A percentile compares a stretch with the other conserved stretches of the same genome.
phyloP scores from a whole-genome alignment of 2,329 filamentous ascomycete genomes.

The Trichoderma endophyticum region DNA sequence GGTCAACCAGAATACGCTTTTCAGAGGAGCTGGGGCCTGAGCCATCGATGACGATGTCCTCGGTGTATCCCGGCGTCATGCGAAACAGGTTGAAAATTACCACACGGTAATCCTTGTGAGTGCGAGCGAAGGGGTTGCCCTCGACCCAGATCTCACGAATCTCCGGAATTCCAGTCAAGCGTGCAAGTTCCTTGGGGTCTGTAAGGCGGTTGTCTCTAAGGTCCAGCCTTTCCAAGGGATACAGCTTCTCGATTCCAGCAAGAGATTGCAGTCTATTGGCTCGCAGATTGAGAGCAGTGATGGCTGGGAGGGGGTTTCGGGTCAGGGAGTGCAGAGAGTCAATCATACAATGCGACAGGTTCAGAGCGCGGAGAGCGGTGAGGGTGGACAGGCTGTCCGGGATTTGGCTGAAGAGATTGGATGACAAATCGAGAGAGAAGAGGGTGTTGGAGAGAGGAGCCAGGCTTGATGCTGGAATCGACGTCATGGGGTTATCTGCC shows the following conservation, averaged over 20 bases:
- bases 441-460: slow-evolving; percentile 81
- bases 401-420: slow-evolving; percentile 90
- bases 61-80: slow-evolving; percentile 80
- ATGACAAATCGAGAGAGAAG: slow-evolving; percentile 87
- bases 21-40: slow-evolving; percentile 81
- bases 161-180: slow-evolving; percentile 85
- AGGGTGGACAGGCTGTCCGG: slow-evolving; percentile 86
- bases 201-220: slow-evolving; percentile 84
- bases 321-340: slow-evolving; percentile 85
- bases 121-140: slow-evolving; percentile 87
- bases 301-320: slow-evolving; percentile 83
- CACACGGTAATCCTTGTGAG: slow-evolving; percentile 79
- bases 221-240: slow-evolving; percentile 85
- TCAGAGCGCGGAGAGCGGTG: slow-evolving; percentile 84
- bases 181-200: slow-evolving; percentile 87
- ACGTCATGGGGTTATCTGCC: slow-evolving; percentile 85
- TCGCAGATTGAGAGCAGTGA: slow-evolving; percentile 87
- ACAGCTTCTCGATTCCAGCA: slow-evolving; percentile 83
- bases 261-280: slow-evolving; percentile 84
- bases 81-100: slow-evolving; percentile 97
- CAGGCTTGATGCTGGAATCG: slow-evolving; percentile 71
- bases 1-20: slow-evolving; percentile 77
- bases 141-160: slow-evolving; percentile 90
- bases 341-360: slow-evolving; percentile 97
- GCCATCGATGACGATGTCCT: slow-evolving; percentile 87